Evolutionary conservation across 352 stramenopile species (phyloP).

Genomic region (Phytopythium aichiense): DNA sequence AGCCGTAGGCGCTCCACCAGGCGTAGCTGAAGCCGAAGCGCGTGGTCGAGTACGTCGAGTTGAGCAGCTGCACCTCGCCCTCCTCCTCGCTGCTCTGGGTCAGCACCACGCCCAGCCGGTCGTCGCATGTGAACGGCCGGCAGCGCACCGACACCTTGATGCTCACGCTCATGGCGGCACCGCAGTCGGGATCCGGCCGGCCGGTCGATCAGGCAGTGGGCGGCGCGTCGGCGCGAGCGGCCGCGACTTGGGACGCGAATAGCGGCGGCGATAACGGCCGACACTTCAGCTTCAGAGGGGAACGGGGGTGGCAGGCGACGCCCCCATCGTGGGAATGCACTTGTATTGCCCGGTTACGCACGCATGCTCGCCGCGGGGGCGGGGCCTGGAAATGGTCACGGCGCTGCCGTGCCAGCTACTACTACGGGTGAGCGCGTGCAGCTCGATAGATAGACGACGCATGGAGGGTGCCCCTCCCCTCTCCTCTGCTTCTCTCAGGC

Average conservation of each 20-base stretch:
- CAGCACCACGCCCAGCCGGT: slow-evolving; percentile 91
- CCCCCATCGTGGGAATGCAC: background rate
- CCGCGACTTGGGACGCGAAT: background rate
- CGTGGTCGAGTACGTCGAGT: slow-evolving; percentile 91
- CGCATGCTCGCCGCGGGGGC: background rate
- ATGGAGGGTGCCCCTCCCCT: background rate
- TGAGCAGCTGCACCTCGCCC: slow-evolving; percentile 91
- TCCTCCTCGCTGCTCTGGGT: slow-evolving; percentile 90
- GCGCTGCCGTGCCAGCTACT: background rate
- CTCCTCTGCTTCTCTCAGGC: background rate
- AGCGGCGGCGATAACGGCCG: background rate
- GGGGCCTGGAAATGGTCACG: background rate
- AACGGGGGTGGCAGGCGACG: background rate
- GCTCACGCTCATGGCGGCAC: slow-evolving; percentile 70
- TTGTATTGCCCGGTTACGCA: background rate
- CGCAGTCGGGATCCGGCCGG: background rate
- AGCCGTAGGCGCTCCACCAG: slow-evolving; percentile 94
- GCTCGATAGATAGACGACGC: slow-evolving; percentile 5
- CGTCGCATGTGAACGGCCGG: slow-evolving; percentile 86
- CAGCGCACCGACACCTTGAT: slow-evolving; percentile 90
- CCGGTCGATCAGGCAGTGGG: background rate
- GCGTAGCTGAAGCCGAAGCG: slow-evolving; percentile 91
- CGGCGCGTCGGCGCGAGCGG: background rate
- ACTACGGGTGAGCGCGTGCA: background rate
- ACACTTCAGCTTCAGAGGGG: background rate